phyloP scores from a whole-genome alignment of 2,329 filamentous ascomycete genomes.

The Fusarium sp. region DNA sequence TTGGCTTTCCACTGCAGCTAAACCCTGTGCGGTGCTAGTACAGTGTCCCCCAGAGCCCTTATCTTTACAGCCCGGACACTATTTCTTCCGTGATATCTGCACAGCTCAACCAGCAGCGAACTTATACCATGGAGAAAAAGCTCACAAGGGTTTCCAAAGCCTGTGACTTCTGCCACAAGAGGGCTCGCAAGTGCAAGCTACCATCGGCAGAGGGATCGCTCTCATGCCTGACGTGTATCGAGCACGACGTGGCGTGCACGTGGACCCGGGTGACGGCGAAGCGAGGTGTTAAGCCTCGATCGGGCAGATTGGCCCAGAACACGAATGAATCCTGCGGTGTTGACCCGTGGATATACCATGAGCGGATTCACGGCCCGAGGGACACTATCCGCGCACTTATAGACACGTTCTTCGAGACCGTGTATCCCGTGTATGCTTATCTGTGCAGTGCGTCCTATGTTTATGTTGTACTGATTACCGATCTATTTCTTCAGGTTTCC shows the following conservation, averaged over 20 bases:
- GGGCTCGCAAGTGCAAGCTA: neutral
- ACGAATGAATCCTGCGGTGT: neutral
- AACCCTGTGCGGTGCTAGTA: neutral
- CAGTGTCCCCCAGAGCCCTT: neutral
- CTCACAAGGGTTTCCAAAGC: neutral
- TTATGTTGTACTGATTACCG: neutral
- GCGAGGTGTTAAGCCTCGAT: neutral
- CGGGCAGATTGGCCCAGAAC: neutral
- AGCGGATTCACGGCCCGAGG: neutral
- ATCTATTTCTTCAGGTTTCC: neutral
- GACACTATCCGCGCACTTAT: neutral
- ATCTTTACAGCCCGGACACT: neutral
- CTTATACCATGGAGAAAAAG: neutral
- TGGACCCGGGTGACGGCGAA: neutral
- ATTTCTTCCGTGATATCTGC: neutral
- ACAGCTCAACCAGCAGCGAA: neutral
- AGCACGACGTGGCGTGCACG: neutral
- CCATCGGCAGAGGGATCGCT: neutral
- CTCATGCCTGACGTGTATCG: neutral
- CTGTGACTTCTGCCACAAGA: neutral
- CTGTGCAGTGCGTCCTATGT: neutral
- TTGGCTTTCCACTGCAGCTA: neutral
- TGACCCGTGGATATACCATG: fast-evolving
- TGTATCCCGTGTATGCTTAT: neutral
- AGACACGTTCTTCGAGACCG: neutral